Evolutionary conservation across 2,329 filamentous ascomycete species (phyloP).

Genomic region (Aspergillus fructus): DNA sequence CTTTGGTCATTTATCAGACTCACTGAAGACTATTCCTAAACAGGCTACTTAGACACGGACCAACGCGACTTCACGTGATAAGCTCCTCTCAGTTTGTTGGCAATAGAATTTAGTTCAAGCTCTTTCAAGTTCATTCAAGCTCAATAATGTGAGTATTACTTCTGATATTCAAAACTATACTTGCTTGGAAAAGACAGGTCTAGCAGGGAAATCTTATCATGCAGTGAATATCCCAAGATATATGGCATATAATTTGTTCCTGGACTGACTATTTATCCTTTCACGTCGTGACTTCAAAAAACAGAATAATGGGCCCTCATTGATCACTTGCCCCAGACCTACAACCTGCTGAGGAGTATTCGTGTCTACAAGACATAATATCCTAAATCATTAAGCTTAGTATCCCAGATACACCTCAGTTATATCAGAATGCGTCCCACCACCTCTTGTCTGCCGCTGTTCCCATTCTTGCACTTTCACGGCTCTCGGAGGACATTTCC

Average conservation of each 20-base stretch:
- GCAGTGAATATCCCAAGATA: neutral
- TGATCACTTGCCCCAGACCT: neutral
- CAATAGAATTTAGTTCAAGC: neutral
- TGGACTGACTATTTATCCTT: neutral
- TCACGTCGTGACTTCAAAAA: neutral
- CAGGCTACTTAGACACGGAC: neutral
- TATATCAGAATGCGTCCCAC: neutral
- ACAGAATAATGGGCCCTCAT: neutral
- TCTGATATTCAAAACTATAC: neutral
- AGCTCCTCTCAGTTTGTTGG: neutral
- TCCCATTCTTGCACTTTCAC: neutral
- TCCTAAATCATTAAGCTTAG: neutral
- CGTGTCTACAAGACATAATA: neutral
- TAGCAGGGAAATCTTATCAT: neutral
- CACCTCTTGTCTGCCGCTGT: neutral
- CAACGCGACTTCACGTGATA: neutral
- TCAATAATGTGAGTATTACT: no score
- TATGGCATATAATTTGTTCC: neutral
- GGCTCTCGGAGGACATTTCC: neutral
- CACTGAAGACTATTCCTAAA: conserved; percentile 1
- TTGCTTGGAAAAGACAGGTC: neutral
- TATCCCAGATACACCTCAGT: neutral
- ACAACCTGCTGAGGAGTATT: neutral
- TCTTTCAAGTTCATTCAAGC: no score
- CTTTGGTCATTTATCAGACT: neutral